Evolutionary conservation across 768 basidiomycete species (phyloP).

Genomic region (Boletus rufocinnamomeus): DNA sequence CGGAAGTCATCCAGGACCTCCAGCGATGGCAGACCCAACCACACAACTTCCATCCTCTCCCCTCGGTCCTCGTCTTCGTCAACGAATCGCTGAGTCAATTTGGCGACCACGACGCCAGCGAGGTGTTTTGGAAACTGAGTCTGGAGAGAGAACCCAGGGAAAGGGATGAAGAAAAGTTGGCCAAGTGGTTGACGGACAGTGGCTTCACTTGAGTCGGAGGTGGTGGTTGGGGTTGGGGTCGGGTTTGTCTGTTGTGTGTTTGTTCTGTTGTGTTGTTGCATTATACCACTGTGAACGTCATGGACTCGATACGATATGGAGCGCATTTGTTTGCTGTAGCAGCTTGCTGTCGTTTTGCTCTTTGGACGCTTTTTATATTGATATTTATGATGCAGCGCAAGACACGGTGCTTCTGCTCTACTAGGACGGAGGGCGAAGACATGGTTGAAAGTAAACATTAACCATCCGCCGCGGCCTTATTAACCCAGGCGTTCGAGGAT

Average conservation of each 20-base stretch:
- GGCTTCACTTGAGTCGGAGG: conserved; percentile 37
- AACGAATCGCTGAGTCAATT: conserved; percentile 41
- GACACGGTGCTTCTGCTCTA: not conserved
- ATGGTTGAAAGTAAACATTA: too few species aligned
- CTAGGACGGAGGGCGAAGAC: too few species aligned
- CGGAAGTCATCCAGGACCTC: conserved; percentile 59
- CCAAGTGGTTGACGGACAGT: conserved; percentile 40
- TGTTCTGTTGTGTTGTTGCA: conserved; percentile 3
- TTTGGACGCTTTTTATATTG: conserved; percentile 6
- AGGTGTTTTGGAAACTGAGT: conserved; percentile 48
- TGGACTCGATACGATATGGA: conserved; percentile 6
- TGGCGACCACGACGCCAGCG: conserved; percentile 35
- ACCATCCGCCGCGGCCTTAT: too few species aligned
- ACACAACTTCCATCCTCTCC: conserved; percentile 53
- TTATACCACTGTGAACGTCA: not conserved
- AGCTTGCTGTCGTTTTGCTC: not conserved
- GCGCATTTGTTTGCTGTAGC: not conserved
- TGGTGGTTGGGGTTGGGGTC: too few species aligned
- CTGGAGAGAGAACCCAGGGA: conserved; percentile 56
- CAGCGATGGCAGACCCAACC: conserved; percentile 56
- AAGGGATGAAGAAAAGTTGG: conserved; percentile 52
- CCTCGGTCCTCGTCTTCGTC: conserved; percentile 46
- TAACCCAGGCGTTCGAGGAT: too few species aligned
- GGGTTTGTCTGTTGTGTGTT: not conserved
- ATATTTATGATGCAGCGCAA: conserved; percentile 10